Evolutionary conservation across 2,329 filamentous ascomycete species (phyloP), one percentile per base, ranked within the genome.

Genomic region (Calonectria honghensis): DNA sequence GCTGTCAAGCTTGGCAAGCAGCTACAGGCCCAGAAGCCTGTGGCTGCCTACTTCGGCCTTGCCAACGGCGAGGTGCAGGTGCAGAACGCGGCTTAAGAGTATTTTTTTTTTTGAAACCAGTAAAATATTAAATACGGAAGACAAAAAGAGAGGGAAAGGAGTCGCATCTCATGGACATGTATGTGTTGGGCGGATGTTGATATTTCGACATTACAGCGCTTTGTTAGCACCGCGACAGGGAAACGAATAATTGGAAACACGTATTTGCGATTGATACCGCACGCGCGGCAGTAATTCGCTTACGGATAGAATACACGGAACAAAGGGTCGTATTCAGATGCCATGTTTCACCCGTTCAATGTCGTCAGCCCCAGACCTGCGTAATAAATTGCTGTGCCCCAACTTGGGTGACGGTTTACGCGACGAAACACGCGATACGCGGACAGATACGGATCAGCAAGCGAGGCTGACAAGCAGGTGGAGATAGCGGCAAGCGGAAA

Each of bases 31-130:
- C 95, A 98, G 87, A 98, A 96, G 87, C 97, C 97, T 0, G 90
- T 98, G 16, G 96, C 96, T 35, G 96, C 95, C 31, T 99, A 98
- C 87, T 99, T 98, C 86, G 97, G 97, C 45, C 94, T 97, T 92
- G 91, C 94, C 57, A 94, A 95, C 82, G 94, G 94, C 18, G 86
- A 93, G 80, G 87, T 93, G 24, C 78, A 85, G 67, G 80, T 85
- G 37, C 83, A 85, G 70, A 82, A 79, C 24, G 80, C 80, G 11
- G 76, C 68, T 70, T 81, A 70, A 52, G 73, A 45, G 31, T 11
- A 24, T 16, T 24, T 24, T 24, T 24, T 24, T 24, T 6, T 29
- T 41, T 16, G 41, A 63, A 63, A 16, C 29, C 14, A 20, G 57
- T 63, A 63, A 63, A 63, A 41, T 61, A 41, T 61, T 24, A 35